Base-by-base conservation (phyloP, 768 basidiomycete species). In the Lactifluus rugatus region DNA sequence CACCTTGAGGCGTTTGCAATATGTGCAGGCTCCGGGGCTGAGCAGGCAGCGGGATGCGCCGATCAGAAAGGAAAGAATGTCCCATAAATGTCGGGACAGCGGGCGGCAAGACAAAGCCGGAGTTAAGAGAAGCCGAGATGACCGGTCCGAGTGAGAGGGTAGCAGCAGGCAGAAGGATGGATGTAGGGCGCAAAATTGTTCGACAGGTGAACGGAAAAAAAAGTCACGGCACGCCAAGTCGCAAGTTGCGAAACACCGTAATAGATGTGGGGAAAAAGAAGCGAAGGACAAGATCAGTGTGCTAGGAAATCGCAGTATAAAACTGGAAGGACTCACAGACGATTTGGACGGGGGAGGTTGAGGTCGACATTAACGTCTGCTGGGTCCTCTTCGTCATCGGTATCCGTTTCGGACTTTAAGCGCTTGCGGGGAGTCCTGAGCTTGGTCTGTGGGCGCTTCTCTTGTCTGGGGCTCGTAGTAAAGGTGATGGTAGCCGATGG, bases 1-100 rank as follows among this genome's bases (percentile, higher is more conserved):
- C 71, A 85, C 87, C 84, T 92, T 92, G 66, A 91, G 81, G 67
- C 83, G 86, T 71, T 90, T 92, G 79, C 89, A 92, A 67, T 91
- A 82, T 3, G 80, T 85, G 70, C 89, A 92, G 44, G 89, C 89
- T 57, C 89, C 87, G 62, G 84, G 83, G 44, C 88, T 91, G 69
- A 44, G 32, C 25, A 34, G 36, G 48, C 19, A 49, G 52, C 56
- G 47, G 19, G 25, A 46, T 28, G 10, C 49, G 46, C 25, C 32
- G 23, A 52, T 26, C 52, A 25, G 13, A 51, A 56, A 36, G 25
- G 49, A n/a, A 10, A 53, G 42, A 52, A 17, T 11, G 31, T 19
- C 28, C 48, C 50, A 48, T 53, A 23, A 26, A 51, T 5, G 36
- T 49, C 44, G 60, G 46, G 25, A 48, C 13, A 55, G 49, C 52